Conservation (phyloP, 2,329 filamentous ascomycete species). For the Monilinia polystroma region DNA sequence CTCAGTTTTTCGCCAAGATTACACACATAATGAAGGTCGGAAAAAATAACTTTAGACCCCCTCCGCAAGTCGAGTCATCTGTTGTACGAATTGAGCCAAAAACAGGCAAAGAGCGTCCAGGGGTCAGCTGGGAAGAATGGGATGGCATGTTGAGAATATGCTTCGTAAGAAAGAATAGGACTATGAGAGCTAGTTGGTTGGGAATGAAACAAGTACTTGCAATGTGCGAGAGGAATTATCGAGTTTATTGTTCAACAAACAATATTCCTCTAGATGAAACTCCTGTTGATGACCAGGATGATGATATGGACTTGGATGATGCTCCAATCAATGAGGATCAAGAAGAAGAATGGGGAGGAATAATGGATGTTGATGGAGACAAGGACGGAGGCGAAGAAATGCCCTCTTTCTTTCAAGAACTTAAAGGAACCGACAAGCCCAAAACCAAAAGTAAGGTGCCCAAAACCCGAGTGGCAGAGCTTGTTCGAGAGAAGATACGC, state of each 20-base stretch:
- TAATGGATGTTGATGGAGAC: constrained; percentile 51
- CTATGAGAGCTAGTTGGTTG: constrained; percentile 76
- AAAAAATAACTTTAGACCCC: constrained; percentile 94
- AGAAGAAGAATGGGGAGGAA: constrained; percentile 52
- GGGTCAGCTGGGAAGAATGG: constrained; percentile 93
- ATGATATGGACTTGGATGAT: constrained; percentile 49
- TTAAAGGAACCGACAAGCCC: constrained; percentile 50
- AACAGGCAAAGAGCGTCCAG: constrained; percentile 70
- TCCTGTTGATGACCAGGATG: constrained; percentile 45
- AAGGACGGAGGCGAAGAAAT: constrained; percentile 56
- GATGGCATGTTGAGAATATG: constrained; percentile 82
- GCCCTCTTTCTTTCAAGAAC: constrained; percentile 81
- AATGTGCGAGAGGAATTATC: constrained; percentile 85
- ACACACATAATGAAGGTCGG: constrained; percentile 86
- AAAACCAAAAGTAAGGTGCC: constrained; percentile 67
- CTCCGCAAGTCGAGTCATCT: constrained; percentile 86
- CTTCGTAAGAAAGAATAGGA: constrained; percentile 90
- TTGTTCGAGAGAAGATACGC: constrained; percentile 84
- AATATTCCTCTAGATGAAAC: constrained; percentile 75
- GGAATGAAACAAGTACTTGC: constrained; percentile 77
- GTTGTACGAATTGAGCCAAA: constrained; percentile 91
- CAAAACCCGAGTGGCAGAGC: constrained; percentile 74
- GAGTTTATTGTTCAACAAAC: constrained; percentile 86
- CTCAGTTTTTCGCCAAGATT: constrained; percentile 83
- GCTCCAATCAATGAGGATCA: constrained; percentile 46